Evolutionary conservation across 2,329 filamentous ascomycete genomes (phyloP).

Genomic region (Alternaria triticina): DNA sequence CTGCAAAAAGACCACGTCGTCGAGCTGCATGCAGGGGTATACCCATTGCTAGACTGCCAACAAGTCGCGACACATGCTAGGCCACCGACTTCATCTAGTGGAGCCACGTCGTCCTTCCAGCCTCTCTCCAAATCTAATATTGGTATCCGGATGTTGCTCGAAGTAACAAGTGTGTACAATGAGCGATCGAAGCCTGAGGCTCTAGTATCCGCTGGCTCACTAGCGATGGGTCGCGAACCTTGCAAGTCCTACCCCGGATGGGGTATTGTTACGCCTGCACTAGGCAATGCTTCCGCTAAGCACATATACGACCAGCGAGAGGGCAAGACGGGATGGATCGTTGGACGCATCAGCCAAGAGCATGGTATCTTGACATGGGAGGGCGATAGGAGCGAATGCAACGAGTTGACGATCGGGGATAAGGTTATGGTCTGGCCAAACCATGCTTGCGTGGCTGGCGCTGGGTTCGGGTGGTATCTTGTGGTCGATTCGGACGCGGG

Average conservation of each 20-base stretch:
- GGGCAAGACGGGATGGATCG: constrained; percentile 64
- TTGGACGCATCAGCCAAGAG: constrained; percentile 77
- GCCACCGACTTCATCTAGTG: constrained; percentile 35
- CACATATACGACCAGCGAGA: constrained; percentile 36
- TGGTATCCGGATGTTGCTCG: constrained; percentile 71
- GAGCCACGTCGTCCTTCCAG: constrained; percentile 20
- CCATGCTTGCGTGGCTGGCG: constrained; percentile 78
- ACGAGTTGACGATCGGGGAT: constrained; percentile 65
- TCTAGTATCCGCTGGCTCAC: constrained; percentile 70
- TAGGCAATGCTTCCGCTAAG: constrained; percentile 30
- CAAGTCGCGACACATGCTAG: constrained; percentile 75
- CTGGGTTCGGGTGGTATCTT: constrained; percentile 74
- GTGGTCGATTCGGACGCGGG: constrained; percentile 69
- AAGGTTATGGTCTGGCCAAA: constrained; percentile 78
- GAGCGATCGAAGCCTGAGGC: constrained; percentile 61
- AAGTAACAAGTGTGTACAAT: constrained; percentile 72
- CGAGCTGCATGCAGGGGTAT: constrained; percentile 79
- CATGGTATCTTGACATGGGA: constrained; percentile 74
- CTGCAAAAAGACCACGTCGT: constrained; percentile 51
- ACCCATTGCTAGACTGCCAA: constrained; percentile 77
- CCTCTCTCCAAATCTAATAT: constrained; percentile 63
- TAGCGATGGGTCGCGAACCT: constrained; percentile 76
- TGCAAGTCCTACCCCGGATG: constrained; percentile 74
- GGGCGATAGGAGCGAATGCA: constrained; percentile 40
- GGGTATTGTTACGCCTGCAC: constrained; percentile 71